Evolutionary conservation across 2,329 filamentous ascomycete species (phyloP).

Genomic region (Cadophora gregata): DNA sequence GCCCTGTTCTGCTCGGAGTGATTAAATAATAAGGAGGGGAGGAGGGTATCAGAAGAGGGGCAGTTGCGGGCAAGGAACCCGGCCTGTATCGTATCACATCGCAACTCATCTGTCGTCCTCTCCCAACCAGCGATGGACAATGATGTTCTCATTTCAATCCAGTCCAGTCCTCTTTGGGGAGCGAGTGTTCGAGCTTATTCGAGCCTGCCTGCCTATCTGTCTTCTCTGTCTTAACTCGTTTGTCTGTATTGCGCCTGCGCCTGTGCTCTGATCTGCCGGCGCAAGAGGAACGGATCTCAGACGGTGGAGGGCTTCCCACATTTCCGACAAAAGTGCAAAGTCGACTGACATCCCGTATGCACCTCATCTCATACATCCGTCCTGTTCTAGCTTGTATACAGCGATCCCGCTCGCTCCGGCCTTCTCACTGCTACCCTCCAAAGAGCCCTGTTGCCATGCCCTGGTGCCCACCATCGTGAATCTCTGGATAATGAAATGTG

Average conservation of each 20-base stretch:
- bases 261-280: slow-evolving; percentile 37
- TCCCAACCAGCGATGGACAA: not conserved
- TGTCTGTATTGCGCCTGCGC: slow-evolving; percentile 2
- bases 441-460: slow-evolving; percentile 12
- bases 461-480: slow-evolving; percentile 4
- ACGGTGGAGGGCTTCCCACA: slow-evolving; percentile 28
- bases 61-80: slow-evolving; percentile 26
- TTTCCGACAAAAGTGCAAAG: slow-evolving; percentile 30
- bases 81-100: slow-evolving; percentile 23
- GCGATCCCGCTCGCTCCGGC: slow-evolving; percentile 24
- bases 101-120: slow-evolving; percentile 11
- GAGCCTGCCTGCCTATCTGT: not conserved
- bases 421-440: slow-evolving; percentile 15
- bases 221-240: slow-evolving; percentile 3
- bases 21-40: slow-evolving; percentile 2
- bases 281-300: slow-evolving; percentile 25
- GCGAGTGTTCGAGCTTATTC: slow-evolving; percentile 1
- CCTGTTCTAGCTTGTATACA: slow-evolving; percentile 14
- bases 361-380: slow-evolving; percentile 29
- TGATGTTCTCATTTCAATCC: not conserved
- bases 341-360: slow-evolving; percentile 24
- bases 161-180: slow-evolving; percentile 7
- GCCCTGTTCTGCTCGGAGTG: not conserved
- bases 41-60: slow-evolving; percentile 3
- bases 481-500: slow-evolving; percentile 11